A percentile compares a stretch with the other conserved stretches of the same genome.
phyloP scores from a whole-genome alignment of 1,284 basidiomycete species.

The Omphalotus olearius region DNA sequence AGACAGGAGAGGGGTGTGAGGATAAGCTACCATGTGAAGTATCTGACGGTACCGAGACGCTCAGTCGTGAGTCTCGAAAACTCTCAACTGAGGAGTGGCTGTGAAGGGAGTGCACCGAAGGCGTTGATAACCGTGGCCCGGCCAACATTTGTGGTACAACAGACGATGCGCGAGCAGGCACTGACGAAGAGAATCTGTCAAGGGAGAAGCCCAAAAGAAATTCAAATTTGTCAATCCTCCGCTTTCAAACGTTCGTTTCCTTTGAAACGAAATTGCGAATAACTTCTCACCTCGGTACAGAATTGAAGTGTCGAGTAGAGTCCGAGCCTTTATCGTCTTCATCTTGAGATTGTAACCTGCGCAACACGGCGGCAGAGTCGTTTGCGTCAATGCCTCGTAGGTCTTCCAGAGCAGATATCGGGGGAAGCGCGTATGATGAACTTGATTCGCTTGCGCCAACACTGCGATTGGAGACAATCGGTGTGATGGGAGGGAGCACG shows the following conservation, averaged over 20 bases:
- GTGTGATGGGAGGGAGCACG: slow-evolving; percentile 13
- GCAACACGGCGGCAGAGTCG: slow-evolving; percentile 60
- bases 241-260: neutral
- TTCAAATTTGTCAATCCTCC: neutral
- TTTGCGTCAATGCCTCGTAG: slow-evolving; percentile 43
- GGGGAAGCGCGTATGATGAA: slow-evolving; percentile 48
- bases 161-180: too few species aligned
- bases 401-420: slow-evolving; percentile 64
- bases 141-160: too few species aligned
- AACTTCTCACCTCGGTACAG: neutral
- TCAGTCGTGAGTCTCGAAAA: neutral
- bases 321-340: neutral
- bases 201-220: neutral
- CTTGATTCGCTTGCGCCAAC: slow-evolving; percentile 9
- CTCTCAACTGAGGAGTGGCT: slow-evolving; percentile 2
- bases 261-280: neutral
- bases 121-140: slow-evolving; percentile 5
- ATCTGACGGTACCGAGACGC: slow-evolving; percentile 9
- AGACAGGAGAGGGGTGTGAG: slow-evolving; percentile 12
- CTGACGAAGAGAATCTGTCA: too few species aligned
- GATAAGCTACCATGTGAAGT: slow-evolving; percentile 1
- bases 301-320: neutral
- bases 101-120: slow-evolving; percentile 4
- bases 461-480: slow-evolving; percentile 15
- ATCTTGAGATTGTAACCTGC: slow-evolving; percentile 35